Evolutionary conservation across 768 basidiomycete species (phyloP).

Genomic region (Auricularia sp.): DNA sequence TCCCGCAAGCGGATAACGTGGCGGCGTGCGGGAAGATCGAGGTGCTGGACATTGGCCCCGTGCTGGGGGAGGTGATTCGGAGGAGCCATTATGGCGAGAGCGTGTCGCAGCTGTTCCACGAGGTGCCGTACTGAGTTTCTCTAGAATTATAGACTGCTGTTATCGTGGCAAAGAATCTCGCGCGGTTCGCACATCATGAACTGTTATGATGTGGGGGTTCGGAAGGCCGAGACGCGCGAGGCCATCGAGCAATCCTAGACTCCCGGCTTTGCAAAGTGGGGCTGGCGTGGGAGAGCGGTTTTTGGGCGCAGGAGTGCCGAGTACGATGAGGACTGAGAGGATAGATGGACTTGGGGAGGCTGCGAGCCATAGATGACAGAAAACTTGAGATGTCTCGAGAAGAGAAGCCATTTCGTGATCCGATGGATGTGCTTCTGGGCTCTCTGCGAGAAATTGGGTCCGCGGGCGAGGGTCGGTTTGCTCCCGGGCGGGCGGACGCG

Average conservation of each 20-base stretch:
- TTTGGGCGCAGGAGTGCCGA: neutral
- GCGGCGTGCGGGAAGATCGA: constrained; percentile 68
- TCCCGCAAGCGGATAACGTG: constrained; percentile 78
- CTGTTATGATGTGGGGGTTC: neutral
- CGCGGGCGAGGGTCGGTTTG: neutral
- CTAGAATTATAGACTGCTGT: neutral
- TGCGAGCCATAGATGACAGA: neutral
- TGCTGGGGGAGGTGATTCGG: constrained; percentile 92
- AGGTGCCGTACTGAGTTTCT: constrained; percentile 65
- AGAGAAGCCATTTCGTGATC: neutral
- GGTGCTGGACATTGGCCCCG: constrained; percentile 88
- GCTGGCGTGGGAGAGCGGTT: neutral
- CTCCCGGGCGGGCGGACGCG: neutral
- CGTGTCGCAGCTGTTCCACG: constrained; percentile 79
- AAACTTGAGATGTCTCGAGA: neutral
- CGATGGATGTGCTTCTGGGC: neutral
- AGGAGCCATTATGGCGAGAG: constrained; percentile 96
- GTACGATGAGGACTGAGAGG: neutral
- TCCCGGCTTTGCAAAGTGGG: neutral
- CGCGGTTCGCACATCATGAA: too few species aligned
- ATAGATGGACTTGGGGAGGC: neutral
- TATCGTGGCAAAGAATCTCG: neutral
- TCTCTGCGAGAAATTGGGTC: neutral
- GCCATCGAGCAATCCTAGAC: neutral
- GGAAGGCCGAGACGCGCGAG: neutral